Conservation (phyloP, 306 rosid species). For the Betula pendula region DNA sequence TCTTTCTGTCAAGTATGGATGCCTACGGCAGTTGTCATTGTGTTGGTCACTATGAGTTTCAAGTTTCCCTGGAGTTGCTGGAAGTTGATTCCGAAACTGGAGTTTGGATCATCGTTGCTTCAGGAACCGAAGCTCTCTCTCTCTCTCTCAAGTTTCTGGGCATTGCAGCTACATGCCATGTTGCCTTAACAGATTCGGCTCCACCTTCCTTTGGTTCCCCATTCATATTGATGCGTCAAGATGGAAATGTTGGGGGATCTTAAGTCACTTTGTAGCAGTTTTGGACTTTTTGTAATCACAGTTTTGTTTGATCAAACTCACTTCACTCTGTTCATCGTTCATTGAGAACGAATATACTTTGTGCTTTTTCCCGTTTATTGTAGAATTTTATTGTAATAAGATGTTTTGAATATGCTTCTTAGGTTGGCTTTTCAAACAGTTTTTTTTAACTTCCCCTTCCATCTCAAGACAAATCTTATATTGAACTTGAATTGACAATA, state of each 20-base stretch:
- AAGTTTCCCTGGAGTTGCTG: background rate
- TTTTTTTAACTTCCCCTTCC: background rate
- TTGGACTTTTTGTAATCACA: background rate
- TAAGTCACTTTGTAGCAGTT: background rate
- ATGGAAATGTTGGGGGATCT: background rate
- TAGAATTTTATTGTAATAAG: too few relatives aligned
- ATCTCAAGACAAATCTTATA: background rate
- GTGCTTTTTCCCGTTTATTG: too few relatives aligned
- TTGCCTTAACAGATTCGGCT: background rate
- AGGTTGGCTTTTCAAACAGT: background rate
- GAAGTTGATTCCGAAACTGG: background rate
- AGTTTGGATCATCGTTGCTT: background rate
- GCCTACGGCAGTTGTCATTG: background rate
- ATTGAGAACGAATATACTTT: too few relatives aligned
- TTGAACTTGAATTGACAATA: background rate
- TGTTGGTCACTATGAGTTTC: background rate
- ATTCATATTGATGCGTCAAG: background rate
- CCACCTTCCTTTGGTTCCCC: background rate
- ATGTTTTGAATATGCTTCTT: background rate
- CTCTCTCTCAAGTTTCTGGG: background rate
- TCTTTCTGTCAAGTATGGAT: background rate
- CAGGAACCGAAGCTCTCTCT: background rate
- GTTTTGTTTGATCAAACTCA: background rate
- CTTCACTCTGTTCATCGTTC: too few relatives aligned
- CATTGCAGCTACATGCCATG: background rate